These are phyloP conservation scores for Aureobasidium sp. DNA, from an alignment of 2,329 filamentous ascomycete species.

Conservation along the genomic window DNA sequence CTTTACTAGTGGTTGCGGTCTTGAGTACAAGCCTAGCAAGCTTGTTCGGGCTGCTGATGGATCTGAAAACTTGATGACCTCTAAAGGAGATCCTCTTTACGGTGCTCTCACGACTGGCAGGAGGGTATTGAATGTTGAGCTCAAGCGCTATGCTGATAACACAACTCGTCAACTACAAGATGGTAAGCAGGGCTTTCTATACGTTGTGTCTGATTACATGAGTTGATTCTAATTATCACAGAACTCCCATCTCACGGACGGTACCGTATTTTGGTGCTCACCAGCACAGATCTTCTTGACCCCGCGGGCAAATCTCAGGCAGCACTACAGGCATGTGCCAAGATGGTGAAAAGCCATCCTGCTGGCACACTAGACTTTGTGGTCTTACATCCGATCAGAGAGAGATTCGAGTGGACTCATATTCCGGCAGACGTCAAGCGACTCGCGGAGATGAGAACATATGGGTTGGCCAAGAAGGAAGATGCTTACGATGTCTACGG, in stretches of 20 bases:
- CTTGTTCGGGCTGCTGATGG: conserved; percentile 16
- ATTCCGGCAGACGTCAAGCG: conserved; percentile 19
- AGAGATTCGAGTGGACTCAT: conserved; percentile 21
- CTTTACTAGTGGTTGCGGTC: conserved; percentile 49
- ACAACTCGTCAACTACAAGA: conserved; percentile 26
- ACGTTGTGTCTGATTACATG: too few species aligned
- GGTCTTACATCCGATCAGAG: conserved; percentile 19
- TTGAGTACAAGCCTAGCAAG: conserved; percentile 19
- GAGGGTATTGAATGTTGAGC: conserved; percentile 23
- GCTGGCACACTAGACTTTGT: conserved; percentile 18
- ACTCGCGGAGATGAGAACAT: conserved; percentile 20
- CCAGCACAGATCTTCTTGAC: conserved; percentile 19
- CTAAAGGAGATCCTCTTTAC: conserved; percentile 19
- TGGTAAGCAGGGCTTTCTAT: conserved; percentile 16
- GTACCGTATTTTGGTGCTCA: conserved; percentile 23
- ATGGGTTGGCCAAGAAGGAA: conserved; percentile 18
- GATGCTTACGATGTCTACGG: conserved; percentile 50
- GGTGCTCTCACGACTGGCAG: conserved; percentile 25
- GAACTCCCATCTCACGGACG: conserved; percentile 24
- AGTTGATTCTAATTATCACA: not conserved
- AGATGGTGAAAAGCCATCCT: conserved; percentile 18
- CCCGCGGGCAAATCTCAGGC: conserved; percentile 14
- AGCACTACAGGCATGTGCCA: conserved; percentile 16
- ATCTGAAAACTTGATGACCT: not conserved
- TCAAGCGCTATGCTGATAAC: conserved; percentile 25